Evolutionary conservation across 768 basidiomycete species (phyloP).

Genomic region (Termitomyces sp.): DNA sequence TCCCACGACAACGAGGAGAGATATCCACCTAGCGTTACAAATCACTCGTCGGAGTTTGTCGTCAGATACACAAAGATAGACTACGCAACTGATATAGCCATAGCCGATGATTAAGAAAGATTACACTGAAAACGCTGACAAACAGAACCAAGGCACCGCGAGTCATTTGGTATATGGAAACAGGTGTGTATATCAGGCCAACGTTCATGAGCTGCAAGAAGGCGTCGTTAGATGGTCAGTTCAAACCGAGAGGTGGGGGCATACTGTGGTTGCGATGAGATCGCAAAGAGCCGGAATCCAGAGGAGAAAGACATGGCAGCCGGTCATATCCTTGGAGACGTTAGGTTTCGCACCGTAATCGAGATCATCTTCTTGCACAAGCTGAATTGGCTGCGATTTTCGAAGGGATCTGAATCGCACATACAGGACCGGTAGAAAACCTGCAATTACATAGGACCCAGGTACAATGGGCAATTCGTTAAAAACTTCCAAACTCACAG

Average conservation of each 20-base stretch:
- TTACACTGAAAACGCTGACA: constrained; percentile 85
- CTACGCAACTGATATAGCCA: constrained; percentile 76
- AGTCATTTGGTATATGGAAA: constrained; percentile 97
- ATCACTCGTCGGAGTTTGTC: constrained; percentile 2
- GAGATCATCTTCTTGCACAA: constrained; percentile 40
- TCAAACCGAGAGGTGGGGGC: background rate
- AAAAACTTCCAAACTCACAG: constrained; percentile 48
- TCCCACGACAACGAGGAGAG: constrained; percentile 80
- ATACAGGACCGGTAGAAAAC: constrained; percentile 81
- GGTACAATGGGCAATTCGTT: constrained; percentile 4
- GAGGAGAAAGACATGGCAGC: constrained; percentile 46
- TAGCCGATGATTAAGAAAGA: constrained; percentile 82
- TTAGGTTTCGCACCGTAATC: constrained; percentile 26
- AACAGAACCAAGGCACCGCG: constrained; percentile 90
- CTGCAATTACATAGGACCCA: constrained; percentile 40
- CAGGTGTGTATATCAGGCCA: constrained; percentile 92
- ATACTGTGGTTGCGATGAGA: constrained; percentile 84
- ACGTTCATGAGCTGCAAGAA: constrained; percentile 77
- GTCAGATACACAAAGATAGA: background rate
- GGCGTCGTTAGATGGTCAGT: background rate
- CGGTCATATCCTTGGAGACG: constrained; percentile 41
- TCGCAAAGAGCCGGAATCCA: constrained; percentile 77
- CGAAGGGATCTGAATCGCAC: constrained; percentile 50
- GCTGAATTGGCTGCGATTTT: constrained; percentile 48
- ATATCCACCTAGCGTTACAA: constrained; percentile 64